Conservation (phyloP, 1,284 basidiomycete genomes). For the Boletus semigastroideus region DNA sequence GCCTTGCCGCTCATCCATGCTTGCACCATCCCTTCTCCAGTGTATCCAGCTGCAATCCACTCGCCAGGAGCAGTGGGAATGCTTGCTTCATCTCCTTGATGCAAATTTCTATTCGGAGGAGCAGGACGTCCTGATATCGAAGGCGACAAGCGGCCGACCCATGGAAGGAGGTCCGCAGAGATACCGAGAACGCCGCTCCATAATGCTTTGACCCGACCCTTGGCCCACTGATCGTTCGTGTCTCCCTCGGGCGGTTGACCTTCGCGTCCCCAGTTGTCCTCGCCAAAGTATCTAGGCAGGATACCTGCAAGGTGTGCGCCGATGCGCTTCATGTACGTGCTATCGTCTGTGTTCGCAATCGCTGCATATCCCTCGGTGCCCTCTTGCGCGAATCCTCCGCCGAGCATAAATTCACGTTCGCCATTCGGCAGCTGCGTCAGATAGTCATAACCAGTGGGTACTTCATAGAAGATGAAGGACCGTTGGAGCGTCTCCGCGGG, state of each 20-base stretch:
- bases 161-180: conserved; percentile 44
- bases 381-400: conserved; percentile 44
- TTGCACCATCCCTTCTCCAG: conserved; percentile 37
- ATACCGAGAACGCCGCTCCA: conserved; percentile 57
- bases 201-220: conserved; percentile 43
- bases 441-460: conserved; percentile 49
- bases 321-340: conserved; percentile 33
- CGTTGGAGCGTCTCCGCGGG: conserved; percentile 32
- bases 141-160: conserved; percentile 46
- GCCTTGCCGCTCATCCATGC: conserved; percentile 37
- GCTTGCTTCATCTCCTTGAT: background rate
- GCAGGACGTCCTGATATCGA: conserved; percentile 35
- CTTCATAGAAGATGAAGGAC: conserved; percentile 43
- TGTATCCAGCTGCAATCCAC: conserved; percentile 43
- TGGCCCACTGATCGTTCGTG: conserved; percentile 30
- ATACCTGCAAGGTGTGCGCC: conserved; percentile 40
- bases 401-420: conserved; percentile 47
- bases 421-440: conserved; percentile 47
- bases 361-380: conserved; percentile 38
- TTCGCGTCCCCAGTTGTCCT: conserved; percentile 41
- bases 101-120: conserved; percentile 13
- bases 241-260: conserved; percentile 16
- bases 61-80: conserved; percentile 39
- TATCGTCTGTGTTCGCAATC: conserved; percentile 46
- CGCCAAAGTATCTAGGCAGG: conserved; percentile 46